Evolutionary conservation across 306 rosid species (phyloP).

Genomic region (Bauhinia variegata): DNA sequence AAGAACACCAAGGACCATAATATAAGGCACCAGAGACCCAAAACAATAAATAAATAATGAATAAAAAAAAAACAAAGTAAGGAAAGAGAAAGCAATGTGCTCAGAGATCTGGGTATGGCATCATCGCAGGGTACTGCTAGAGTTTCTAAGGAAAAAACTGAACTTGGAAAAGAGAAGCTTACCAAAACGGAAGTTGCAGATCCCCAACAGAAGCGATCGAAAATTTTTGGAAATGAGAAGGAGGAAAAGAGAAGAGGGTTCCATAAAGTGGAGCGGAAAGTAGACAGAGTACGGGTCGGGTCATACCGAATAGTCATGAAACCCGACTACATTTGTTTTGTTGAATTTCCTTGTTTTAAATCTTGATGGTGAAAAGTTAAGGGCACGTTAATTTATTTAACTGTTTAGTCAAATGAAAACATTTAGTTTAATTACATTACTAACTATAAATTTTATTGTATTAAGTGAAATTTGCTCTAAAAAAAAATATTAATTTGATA

Average conservation of each 20-base stretch:
- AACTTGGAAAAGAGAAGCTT: constrained; percentile 4
- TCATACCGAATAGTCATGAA: neutral
- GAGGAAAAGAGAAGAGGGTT: neutral
- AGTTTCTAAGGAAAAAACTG: neutral
- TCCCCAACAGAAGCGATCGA: neutral
- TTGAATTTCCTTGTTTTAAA: neutral
- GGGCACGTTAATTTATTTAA: no score
- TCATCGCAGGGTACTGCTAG: neutral
- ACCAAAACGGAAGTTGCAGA: neutral
- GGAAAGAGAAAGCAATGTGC: neutral
- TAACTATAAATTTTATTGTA: no score
- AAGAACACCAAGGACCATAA: neutral
- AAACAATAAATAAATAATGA: no score
- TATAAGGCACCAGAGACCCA: neutral
- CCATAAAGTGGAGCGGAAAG: neutral
- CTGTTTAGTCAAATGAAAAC: no score
- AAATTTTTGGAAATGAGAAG: neutral
- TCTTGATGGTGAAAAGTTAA: neutral
- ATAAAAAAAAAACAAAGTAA: no score
- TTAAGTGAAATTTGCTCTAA: no score
- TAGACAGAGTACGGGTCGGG: neutral
- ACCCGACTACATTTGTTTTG: neutral
- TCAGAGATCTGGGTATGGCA: neutral
- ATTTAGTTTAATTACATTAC: no score
- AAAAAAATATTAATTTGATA: no score